These are phyloP conservation scores for Zoysia japonica DNA, from an alignment of 176 grass and related monocot species.

Conservation along the genomic window DNA sequence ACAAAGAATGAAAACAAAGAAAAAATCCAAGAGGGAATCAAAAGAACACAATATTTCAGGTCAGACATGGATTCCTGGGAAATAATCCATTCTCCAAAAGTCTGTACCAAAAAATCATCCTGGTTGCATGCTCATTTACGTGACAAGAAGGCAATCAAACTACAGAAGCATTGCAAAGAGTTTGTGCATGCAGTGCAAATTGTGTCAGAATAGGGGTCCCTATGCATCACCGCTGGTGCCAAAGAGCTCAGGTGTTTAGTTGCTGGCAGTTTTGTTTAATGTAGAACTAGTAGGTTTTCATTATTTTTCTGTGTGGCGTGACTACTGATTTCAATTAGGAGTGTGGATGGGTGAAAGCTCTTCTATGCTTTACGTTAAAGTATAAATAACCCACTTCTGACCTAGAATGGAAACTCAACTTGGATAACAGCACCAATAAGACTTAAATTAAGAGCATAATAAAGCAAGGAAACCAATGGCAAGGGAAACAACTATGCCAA, in stretches of 20 bases:
- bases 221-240: not conserved
- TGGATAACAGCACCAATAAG: slow-evolving; percentile 22
- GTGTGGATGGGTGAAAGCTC: not conserved
- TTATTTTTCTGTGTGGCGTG: not conserved
- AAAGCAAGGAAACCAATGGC: not conserved
- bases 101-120: not conserved
- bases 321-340: not conserved
- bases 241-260: not conserved
- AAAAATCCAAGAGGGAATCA: not conserved
- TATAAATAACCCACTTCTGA: not conserved
- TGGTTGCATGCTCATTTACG: not conserved
- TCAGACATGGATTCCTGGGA: not conserved
- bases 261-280: not conserved
- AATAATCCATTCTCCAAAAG: not conserved
- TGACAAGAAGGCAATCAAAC: not conserved
- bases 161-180: not conserved
- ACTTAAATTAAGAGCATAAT: not conserved
- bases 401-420: slow-evolving; percentile 4
- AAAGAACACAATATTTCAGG: slow-evolving; percentile 13
- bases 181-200: not conserved
- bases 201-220: not conserved
- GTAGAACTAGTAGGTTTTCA: not conserved
- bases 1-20: not conserved
- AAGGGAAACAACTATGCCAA: slow-evolving; percentile 7
- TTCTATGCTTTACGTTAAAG: not conserved